phyloP scores from a whole-genome alignment of 1,284 basidiomycete species.

The Leccinum subrobustum region DNA sequence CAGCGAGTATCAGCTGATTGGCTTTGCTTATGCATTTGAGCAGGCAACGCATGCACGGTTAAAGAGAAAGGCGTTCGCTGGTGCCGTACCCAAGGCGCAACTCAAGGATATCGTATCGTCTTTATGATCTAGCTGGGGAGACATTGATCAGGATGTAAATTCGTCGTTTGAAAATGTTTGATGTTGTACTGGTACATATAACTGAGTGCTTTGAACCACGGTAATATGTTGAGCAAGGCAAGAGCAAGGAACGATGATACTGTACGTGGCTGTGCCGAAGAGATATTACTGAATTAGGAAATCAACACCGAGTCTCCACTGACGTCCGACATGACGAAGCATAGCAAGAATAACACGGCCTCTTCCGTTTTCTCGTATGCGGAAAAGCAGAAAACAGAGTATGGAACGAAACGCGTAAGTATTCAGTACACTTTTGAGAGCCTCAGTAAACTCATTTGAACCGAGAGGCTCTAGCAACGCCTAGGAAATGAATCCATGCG shows the following conservation, averaged over 20 bases:
- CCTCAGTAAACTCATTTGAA: constrained; percentile 2
- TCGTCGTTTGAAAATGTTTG: not conserved
- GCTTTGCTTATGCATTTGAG: constrained; percentile 54
- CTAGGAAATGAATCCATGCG: constrained; percentile 90
- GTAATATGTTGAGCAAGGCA: too few species aligned
- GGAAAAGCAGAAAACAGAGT: constrained; percentile 79
- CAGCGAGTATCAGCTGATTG: constrained; percentile 47
- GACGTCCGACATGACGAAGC: constrained; percentile 65
- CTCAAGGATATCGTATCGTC: constrained; percentile 18
- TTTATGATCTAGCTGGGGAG: constrained; percentile 1
- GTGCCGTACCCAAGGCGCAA: constrained; percentile 27
- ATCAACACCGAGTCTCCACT: not conserved
- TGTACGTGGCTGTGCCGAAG: constrained; percentile 1
- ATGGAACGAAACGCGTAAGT: constrained; percentile 74
- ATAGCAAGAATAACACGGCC: constrained; percentile 87
- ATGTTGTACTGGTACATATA: not conserved
- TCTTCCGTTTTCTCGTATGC: constrained; percentile 86
- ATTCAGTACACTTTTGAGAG: not conserved
- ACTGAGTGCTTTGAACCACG: not conserved
- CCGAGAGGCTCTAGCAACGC: constrained; percentile 56
- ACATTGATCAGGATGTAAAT: not conserved
- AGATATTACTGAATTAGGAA: not conserved
- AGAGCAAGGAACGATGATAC: not conserved
- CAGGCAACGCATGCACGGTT: constrained; percentile 49
- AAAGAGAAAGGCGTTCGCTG: constrained; percentile 27